phyloP scores from a whole-genome alignment of 208 protist species.

The Leishmania braziliensis region DNA sequence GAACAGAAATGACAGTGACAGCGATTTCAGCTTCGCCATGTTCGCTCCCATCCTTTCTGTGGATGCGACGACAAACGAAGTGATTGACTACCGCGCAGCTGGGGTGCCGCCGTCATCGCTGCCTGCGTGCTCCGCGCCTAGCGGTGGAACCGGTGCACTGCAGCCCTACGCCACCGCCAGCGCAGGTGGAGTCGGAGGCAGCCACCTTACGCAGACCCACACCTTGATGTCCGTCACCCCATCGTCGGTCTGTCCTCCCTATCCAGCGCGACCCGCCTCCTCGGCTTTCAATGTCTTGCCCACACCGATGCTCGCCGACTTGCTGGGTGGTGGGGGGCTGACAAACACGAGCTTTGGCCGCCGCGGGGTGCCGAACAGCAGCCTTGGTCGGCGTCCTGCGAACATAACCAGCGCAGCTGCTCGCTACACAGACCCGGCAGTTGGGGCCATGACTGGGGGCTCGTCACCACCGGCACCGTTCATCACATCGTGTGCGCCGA shows the following conservation, averaged over 20 bases:
- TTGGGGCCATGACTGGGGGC: background rate
- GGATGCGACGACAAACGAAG: constrained; percentile 31
- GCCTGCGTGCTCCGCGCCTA: background rate
- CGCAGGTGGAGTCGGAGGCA: background rate
- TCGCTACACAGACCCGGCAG: constrained; percentile 12
- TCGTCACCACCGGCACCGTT: constrained; percentile 11
- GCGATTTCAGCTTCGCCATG: constrained; percentile 23
- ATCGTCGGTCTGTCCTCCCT: constrained; percentile 6
- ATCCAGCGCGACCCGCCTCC: constrained; percentile 11
- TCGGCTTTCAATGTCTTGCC: constrained; percentile 25
- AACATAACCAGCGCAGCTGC: constrained; percentile 1
- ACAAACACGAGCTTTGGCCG: constrained; percentile 38
- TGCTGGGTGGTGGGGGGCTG: constrained; percentile 22
- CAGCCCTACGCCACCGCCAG: background rate
- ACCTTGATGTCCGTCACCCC: background rate
- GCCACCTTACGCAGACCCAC: constrained; percentile 9
- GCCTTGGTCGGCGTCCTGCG: constrained; percentile 15
- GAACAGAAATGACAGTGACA: background rate
- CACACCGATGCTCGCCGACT: constrained; percentile 27
- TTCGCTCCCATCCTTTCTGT: constrained; percentile 41
- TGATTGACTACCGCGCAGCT: constrained; percentile 37
- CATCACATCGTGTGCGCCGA: constrained; percentile 14
- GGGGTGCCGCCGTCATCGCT: background rate
- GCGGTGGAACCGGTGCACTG: background rate
- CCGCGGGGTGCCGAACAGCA: constrained; percentile 25